phyloP scores from a whole-genome alignment of 345 rosid genomes.

The Nasturtium officinale region DNA sequence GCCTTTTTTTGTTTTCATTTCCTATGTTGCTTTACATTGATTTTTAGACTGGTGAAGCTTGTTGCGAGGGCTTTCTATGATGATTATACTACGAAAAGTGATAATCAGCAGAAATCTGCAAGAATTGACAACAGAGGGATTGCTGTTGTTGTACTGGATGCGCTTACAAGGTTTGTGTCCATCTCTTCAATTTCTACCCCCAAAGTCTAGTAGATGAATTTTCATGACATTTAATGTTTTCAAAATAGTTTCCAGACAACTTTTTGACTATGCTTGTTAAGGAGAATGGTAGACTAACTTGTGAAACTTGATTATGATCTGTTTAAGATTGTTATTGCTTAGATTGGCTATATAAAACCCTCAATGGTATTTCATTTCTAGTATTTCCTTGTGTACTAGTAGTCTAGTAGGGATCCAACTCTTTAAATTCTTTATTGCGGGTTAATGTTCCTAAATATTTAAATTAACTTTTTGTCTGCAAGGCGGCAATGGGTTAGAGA shows the following conservation, averaged over 20 bases:
- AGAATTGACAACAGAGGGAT: constrained; percentile 75
- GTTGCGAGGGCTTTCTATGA: constrained; percentile 84
- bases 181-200: constrained; percentile 8
- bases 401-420: not conserved
- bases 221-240: not conserved
- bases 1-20: not conserved
- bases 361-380: not conserved
- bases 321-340: not conserved
- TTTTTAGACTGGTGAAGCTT: constrained; percentile 71
- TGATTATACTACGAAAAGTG: constrained; percentile 68
- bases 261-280: not conserved
- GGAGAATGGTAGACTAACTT: not conserved
- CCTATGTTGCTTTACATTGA: not conserved
- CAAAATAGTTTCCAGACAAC: not conserved
- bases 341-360: constrained; percentile 1
- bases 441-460: not conserved
- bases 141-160: constrained; percentile 83
- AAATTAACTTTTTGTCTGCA: constrained; percentile 15
- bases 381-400: not conserved
- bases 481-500: constrained; percentile 96
- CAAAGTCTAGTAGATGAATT: not conserved
- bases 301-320: constrained; percentile 19
- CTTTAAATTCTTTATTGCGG: not conserved
- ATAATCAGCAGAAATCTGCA: constrained; percentile 74
- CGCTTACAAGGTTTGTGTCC: constrained; percentile 60